Evolutionary conservation across 139 green algal species (phyloP), one percentile per base, ranked within the genome.

Genomic region (Chlorella sp.): DNA sequence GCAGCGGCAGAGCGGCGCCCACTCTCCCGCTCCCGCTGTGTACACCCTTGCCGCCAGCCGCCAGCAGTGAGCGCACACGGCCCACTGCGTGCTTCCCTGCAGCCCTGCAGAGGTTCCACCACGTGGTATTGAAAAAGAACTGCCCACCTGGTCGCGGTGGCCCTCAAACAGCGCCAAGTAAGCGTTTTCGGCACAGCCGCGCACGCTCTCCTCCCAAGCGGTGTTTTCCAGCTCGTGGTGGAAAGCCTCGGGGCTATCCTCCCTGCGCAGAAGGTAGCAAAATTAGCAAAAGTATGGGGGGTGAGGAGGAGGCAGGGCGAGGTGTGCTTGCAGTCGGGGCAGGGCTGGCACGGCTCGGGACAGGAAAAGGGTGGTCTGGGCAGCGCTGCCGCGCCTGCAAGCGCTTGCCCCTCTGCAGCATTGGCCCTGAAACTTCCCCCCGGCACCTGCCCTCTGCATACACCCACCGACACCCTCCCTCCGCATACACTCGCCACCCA

Each of bases 111-210:
- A n/a, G n/a, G n/a, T n/a, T n/a, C n/a, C n/a, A n/a, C n/a, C n/a
- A n/a, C n/a, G n/a, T n/a, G n/a, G n/a, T n/a, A n/a, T n/a, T n/a
- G n/a, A n/a, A n/a, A n/a, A n/a, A n/a, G n/a, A n/a, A n/a, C n/a
- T n/a, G n/a, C n/a, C n/a, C 53, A 35, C 7, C 19, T 31, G 19
- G 19, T 31, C 19, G 7, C 53, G 19, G 53, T 23, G 53, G 66
- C 87, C 86, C 86, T 87, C 81, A 9, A 94, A 84, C n/a, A 94
- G 73, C 27, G 65, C 80, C 29, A 87, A 59, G 77, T 85, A 86
- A 21, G 93, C 82, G 41, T 82, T 79, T 71, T 96, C 90, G 1
- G 92, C 91, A 73, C 88, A 92, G 36, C 83, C 79, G 19, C 88
- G 84, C 42, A 91, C 55, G 51, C 79, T 79, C 31, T 97, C 92